Conservation (phyloP, 306 rosid species). For the Quercus rubra region DNA sequence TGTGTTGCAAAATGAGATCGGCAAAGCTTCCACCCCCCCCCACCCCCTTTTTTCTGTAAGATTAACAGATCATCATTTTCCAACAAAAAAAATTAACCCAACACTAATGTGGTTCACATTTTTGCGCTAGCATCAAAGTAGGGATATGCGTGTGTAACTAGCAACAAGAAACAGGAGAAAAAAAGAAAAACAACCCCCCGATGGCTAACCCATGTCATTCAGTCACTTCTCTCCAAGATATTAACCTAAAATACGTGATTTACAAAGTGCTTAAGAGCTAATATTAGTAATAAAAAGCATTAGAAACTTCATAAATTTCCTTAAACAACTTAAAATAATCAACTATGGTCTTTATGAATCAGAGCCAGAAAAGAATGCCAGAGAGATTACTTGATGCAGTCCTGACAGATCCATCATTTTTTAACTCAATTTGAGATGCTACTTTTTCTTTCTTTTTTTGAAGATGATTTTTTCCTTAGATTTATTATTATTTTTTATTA, state of each 20-base stretch:
- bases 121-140: too few species aligned
- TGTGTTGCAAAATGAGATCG: not conserved
- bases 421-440: not conserved
- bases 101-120: not conserved
- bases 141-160: too few species aligned
- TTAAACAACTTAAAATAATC: not conserved
- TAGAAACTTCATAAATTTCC: not conserved
- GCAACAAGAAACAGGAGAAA: too few species aligned
- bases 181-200: not conserved
- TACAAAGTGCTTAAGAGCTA: not conserved
- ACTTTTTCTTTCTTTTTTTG: conserved; percentile 4
- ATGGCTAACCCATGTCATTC: not conserved
- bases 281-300: not conserved
- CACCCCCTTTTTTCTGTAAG: not conserved
- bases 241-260: not conserved
- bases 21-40: not conserved
- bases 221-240: not conserved
- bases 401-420: not conserved
- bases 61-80: not conserved
- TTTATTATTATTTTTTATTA: not conserved
- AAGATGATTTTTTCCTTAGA: not conserved
- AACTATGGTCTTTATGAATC: not conserved
- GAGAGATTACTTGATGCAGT: conserved; percentile 3
- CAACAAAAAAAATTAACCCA: not conserved
- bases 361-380: not conserved